A percentile compares a stretch with the other conserved stretches of the same genome.
Conservation (phyloP, 805 yeast genomes). For the Saturnispora quitensis region DNA sequence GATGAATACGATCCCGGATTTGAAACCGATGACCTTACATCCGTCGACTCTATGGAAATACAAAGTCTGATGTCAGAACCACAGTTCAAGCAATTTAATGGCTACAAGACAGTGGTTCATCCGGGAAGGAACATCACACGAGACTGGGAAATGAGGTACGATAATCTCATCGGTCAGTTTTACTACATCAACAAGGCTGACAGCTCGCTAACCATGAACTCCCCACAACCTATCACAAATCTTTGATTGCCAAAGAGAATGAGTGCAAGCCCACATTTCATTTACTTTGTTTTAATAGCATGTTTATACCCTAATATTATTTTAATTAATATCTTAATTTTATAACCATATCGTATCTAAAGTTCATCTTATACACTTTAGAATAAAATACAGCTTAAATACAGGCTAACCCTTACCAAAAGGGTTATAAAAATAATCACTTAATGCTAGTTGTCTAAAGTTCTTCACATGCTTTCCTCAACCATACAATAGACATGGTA, state of each 20-base stretch:
- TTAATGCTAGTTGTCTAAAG: neutral
- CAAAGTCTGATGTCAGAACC: slow-evolving; percentile 3
- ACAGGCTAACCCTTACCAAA: too few species aligned
- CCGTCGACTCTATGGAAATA: neutral
- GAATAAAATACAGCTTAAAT: too few species aligned
- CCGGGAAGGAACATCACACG: slow-evolving; percentile 15
- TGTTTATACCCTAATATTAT: neutral
- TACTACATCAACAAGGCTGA: slow-evolving; percentile 32
- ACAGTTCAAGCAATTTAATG: neutral
- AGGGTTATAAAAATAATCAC: too few species aligned
- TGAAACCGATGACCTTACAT: neutral
- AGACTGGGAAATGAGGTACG: slow-evolving; percentile 30
- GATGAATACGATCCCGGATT: neutral
- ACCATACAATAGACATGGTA: slow-evolving; percentile 59
- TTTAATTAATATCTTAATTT: too few species aligned
- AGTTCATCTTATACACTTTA: too few species aligned
- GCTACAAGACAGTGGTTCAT: slow-evolving; percentile 1
- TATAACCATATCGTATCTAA: neutral
- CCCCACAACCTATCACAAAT: slow-evolving; percentile 34
- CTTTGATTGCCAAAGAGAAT: neutral
- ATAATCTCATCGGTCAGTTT: slow-evolving; percentile 31
- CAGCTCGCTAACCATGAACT: slow-evolving; percentile 33
- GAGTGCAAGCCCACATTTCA: neutral
- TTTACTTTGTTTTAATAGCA: neutral
- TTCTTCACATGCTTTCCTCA: slow-evolving; percentile 49